These are phyloP conservation scores for Arctostaphylos glauca DNA, from an alignment of 148 eudicot genomes.

Conservation along the genomic window DNA sequence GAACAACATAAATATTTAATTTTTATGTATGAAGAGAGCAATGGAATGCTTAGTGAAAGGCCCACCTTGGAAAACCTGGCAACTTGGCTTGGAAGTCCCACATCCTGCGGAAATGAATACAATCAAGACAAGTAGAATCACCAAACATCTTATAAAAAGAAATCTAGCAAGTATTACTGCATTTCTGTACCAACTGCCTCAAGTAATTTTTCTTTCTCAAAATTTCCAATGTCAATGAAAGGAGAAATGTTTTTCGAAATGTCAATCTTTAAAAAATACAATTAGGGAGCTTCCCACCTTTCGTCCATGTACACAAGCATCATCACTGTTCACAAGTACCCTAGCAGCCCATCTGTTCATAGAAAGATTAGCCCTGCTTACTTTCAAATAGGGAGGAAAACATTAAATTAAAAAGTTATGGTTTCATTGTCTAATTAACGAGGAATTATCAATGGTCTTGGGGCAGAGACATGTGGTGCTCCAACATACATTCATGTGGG, in stretches of 20 bases:
- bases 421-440: neutral
- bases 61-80: slow-evolving; percentile 80
- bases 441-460: no score
- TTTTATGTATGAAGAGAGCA: slow-evolving; percentile 5
- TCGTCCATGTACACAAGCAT: slow-evolving; percentile 82
- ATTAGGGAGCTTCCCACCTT: slow-evolving; percentile 40
- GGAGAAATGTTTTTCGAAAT: neutral
- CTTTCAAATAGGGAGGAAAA: neutral
- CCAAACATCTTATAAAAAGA: neutral
- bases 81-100: slow-evolving; percentile 92
- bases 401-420: neutral
- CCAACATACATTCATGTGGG: no score
- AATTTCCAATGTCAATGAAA: neutral
- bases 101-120: slow-evolving; percentile 45
- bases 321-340: slow-evolving; percentile 79
- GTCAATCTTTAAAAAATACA: neutral
- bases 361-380: slow-evolving; percentile 3
- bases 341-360: slow-evolving; percentile 87
- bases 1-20: neutral
- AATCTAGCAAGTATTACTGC: neutral
- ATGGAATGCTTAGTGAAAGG: slow-evolving; percentile 3
- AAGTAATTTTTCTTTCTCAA: neutral
- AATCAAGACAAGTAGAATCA: neutral
- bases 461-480: no score
- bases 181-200: neutral